Conservation (phyloP, 1,284 basidiomycete genomes). For the Cutaneotrichosporon sp. region DNA sequence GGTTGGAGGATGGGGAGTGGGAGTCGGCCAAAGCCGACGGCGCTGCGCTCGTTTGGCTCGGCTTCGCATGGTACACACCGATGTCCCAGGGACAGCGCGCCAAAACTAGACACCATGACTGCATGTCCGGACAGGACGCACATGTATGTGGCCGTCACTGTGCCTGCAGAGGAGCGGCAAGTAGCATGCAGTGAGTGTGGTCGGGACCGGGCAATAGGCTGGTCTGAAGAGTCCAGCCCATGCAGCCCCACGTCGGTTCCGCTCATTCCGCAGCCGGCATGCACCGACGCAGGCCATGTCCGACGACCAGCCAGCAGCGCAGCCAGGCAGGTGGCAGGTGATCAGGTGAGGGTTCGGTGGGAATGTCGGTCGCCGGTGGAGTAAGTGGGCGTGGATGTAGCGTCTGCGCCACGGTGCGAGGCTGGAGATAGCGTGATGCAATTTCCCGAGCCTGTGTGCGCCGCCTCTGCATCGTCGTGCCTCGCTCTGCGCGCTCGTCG, state of each 20-base stretch:
- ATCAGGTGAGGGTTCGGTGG: neutral
- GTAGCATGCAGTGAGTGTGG: neutral
- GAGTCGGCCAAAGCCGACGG: slow-evolving; percentile 5
- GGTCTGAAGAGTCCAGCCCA: neutral
- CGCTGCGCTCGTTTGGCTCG: neutral
- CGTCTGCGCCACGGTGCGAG: neutral
- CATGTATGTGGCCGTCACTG: neutral
- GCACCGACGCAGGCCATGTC: neutral
- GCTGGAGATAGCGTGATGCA: neutral
- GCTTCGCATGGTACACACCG: neutral
- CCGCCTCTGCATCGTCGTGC: no score
- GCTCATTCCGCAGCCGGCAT: neutral
- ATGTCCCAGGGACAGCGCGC: neutral
- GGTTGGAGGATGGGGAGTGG: neutral
- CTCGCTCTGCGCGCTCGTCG: no score
- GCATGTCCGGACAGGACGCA: neutral
- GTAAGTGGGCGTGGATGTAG: neutral
- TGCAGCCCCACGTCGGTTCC: no score
- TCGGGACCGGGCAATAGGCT: neutral
- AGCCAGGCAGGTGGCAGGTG: no score
- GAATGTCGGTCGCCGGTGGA: neutral
- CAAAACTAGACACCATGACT: neutral
- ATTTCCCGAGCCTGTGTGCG: neutral
- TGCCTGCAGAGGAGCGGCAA: neutral
- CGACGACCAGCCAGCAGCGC: no score